Conservation (phyloP, 202 grass and related monocot species). For the Alloteropsis angusta region DNA sequence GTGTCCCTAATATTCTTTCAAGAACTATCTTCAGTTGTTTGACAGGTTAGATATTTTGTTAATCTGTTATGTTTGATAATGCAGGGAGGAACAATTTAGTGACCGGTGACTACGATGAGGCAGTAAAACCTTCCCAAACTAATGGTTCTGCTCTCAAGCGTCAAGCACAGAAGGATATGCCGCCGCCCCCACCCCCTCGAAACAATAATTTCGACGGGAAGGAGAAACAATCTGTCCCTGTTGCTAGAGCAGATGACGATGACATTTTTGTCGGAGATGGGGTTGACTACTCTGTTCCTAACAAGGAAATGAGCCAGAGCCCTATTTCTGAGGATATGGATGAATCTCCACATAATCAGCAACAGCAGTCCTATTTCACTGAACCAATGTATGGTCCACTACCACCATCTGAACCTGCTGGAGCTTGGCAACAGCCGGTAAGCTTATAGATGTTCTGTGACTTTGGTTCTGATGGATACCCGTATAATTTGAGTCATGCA, state of each 20-base stretch:
- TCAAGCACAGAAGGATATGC: constrained; percentile 36
- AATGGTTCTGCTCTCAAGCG: constrained; percentile 44
- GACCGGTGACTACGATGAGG: constrained; percentile 40
- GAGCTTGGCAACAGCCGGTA: constrained; percentile 75
- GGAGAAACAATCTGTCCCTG: constrained; percentile 38
- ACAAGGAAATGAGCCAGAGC: constrained; percentile 77
- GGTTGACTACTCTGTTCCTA: constrained; percentile 72
- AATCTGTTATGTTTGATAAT: background rate
- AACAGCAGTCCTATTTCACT: constrained; percentile 73
- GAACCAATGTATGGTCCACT: constrained; percentile 85
- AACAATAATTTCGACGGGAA: constrained; percentile 41
- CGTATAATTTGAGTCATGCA: background rate
- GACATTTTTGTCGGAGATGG: constrained; percentile 91
- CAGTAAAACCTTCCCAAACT: constrained; percentile 46
- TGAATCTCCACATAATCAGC: constrained; percentile 40
- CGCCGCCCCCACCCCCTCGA: constrained; percentile 34
- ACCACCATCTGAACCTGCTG: constrained; percentile 66
- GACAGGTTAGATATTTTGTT: background rate
- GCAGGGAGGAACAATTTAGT: constrained; percentile 52
- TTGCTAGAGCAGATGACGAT: constrained; percentile 26
- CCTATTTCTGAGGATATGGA: constrained; percentile 89
- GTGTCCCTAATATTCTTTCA: background rate
- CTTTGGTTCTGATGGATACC: background rate
- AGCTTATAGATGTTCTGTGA: constrained; percentile 21
- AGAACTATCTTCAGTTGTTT: background rate